phyloP scores from a whole-genome alignment of 2,329 filamentous ascomycete species.

The Hymenoscyphus fructigenus region DNA sequence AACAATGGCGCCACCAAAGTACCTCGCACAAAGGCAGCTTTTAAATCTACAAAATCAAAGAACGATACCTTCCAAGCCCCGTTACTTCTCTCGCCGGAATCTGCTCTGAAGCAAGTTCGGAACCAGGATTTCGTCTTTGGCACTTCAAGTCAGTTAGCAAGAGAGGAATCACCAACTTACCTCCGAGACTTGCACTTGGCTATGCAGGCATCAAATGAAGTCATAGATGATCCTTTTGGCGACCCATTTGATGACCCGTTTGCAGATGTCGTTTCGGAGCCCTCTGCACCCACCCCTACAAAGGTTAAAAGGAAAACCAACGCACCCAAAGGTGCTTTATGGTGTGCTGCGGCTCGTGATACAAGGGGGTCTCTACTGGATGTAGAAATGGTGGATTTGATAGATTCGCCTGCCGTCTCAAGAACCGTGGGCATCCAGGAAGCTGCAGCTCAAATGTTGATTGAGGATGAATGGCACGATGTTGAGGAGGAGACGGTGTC shows the following conservation, averaged over 20 bases:
- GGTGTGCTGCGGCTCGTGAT: conserved; percentile 70
- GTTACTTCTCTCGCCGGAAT: conserved; percentile 64
- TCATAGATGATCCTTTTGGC: conserved; percentile 41
- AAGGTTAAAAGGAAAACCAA: conserved; percentile 10
- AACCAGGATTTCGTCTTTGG: conserved; percentile 80
- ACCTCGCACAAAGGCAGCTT: conserved; percentile 27
- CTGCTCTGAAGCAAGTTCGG: conserved; percentile 64
- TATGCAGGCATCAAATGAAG: conserved; percentile 56
- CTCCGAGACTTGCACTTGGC: conserved; percentile 62
- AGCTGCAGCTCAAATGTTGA: neutral
- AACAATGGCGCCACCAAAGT: conserved; percentile 26
- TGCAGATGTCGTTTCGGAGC: conserved; percentile 12
- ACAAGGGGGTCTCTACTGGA: conserved; percentile 63
- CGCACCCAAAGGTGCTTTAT: conserved; percentile 49
- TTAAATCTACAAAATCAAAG: conserved; percentile 40
- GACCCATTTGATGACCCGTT: conserved; percentile 30
- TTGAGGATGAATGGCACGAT: conserved; percentile 30
- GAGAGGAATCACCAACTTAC: conserved; percentile 68
- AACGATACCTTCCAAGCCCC: conserved; percentile 41
- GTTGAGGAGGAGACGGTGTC: conserved; percentile 20
- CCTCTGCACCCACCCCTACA: conserved; percentile 6
- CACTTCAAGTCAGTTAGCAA: conserved; percentile 78
- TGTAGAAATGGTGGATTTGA: conserved; percentile 53
- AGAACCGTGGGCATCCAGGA: neutral
- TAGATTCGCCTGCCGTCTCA: conserved; percentile 36